phyloP scores from a whole-genome alignment of 805 yeast genomes.

The Wickerhamiella siamensis region DNA sequence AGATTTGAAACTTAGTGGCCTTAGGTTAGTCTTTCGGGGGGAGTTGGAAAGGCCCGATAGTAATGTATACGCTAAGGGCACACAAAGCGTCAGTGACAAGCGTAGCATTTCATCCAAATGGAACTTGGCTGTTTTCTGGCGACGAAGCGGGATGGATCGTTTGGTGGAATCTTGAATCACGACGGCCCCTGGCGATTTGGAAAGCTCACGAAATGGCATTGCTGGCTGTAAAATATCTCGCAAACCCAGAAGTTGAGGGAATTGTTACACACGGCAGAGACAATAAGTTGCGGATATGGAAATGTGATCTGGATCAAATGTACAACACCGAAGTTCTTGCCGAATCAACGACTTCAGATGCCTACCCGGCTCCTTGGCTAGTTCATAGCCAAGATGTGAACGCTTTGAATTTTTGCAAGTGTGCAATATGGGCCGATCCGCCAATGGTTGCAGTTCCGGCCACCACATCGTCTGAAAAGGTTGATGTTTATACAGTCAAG shows the following conservation, averaged over 20 bases:
- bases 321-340: conserved; percentile 29
- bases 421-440: conserved; percentile 26
- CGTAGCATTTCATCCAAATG: conserved; percentile 21
- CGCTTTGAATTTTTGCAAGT: conserved; percentile 56
- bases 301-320: conserved; percentile 22
- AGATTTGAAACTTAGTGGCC: too few relatives aligned
- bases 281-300: conserved; percentile 29
- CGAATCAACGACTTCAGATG: conserved; percentile 10
- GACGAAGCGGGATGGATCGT: conserved; percentile 51
- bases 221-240: conserved; percentile 33
- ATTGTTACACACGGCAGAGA: conserved; percentile 58
- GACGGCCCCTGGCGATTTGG: conserved; percentile 46
- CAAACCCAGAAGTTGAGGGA: conserved; percentile 24
- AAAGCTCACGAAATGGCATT: conserved; percentile 42
- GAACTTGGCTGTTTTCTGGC: conserved; percentile 34
- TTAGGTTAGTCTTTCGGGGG: too few relatives aligned
- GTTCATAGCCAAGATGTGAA: conserved; percentile 51
- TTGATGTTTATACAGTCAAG: conserved; percentile 42
- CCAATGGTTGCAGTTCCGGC: conserved; percentile 44
- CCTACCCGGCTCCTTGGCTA: conserved; percentile 22
- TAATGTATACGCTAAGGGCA: conserved; percentile 22
- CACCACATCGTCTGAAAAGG: conserved; percentile 44
- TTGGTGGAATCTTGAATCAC: conserved; percentile 47
- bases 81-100: conserved; percentile 24
- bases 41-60: too few relatives aligned